Evolutionary conservation across 164 flowering plant species (phyloP).

Genomic region (Cinnamomum micranthum): DNA sequence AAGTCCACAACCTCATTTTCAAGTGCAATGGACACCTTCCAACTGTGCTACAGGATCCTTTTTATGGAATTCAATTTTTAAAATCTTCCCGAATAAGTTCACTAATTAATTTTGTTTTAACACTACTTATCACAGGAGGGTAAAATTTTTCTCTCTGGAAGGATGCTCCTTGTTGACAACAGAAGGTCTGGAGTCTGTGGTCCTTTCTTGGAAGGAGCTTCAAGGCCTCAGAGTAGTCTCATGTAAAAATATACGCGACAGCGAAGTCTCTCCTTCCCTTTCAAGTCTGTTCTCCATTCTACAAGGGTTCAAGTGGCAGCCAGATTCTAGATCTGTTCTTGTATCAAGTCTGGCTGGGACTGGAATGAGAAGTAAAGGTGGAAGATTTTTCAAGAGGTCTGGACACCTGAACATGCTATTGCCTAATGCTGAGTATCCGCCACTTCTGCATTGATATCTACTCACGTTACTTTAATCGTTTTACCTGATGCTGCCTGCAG

Average conservation of each 20-base stretch:
- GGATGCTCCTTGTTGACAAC: constrained; percentile 84
- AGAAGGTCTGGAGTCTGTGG: constrained; percentile 67
- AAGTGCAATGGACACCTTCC: too few species aligned
- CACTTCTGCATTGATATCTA: neutral
- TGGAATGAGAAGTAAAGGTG: constrained; percentile 62
- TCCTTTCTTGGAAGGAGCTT: constrained; percentile 76
- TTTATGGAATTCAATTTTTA: too few species aligned
- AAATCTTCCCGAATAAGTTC: too few species aligned
- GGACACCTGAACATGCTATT: constrained; percentile 20
- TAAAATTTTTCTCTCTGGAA: constrained; percentile 67
- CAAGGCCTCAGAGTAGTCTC: constrained; percentile 73
- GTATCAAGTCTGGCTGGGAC: constrained; percentile 55
- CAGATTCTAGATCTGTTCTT: constrained; percentile 71
- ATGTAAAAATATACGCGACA: constrained; percentile 75
- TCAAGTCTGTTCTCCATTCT: constrained; percentile 64
- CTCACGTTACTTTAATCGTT: neutral
- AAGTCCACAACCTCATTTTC: too few species aligned
- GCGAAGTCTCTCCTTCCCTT: constrained; percentile 65
- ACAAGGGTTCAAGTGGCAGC: constrained; percentile 81
- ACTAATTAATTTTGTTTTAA: neutral
- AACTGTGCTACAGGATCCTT: too few species aligned
- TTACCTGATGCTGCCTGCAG: neutral
- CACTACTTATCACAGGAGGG: constrained; percentile 54
- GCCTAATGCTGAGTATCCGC: neutral
- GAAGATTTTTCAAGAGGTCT: constrained; percentile 64